These are phyloP conservation scores for Nothophoma quercina DNA, from an alignment of 2,329 filamentous ascomycete species.

Conservation along the genomic window DNA sequence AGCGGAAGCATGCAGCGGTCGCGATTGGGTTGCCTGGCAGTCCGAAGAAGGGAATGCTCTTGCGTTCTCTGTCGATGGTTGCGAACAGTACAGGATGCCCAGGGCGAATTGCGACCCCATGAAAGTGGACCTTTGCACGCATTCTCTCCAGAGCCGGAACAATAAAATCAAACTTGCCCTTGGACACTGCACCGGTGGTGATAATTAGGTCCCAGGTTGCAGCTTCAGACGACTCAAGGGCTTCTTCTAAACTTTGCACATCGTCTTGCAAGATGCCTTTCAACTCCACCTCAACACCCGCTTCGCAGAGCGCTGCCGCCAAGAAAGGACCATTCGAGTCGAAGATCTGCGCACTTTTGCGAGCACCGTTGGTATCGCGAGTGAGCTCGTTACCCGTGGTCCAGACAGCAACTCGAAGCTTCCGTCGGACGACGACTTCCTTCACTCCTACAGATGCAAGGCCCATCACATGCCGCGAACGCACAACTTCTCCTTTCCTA, in stretches of 20 bases:
- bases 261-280: slow-evolving; percentile 11
- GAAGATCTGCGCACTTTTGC: slow-evolving; percentile 1
- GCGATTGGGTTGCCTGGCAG: slow-evolving; percentile 18
- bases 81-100: slow-evolving; percentile 16
- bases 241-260: not conserved
- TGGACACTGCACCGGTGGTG: slow-evolving; percentile 13
- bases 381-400: slow-evolving; percentile 13
- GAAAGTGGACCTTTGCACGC: slow-evolving; percentile 13
- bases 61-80: not conserved
- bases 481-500: slow-evolving; percentile 9
- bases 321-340: slow-evolving; percentile 15
- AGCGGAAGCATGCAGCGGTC: slow-evolving; percentile 18
- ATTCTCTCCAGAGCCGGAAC: slow-evolving; percentile 1
- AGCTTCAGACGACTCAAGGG: not conserved
- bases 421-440: slow-evolving; percentile 1
- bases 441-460: slow-evolving; percentile 13
- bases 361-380: not conserved
- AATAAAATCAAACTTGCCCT: slow-evolving; percentile 9
- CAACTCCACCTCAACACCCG: slow-evolving; percentile 9
- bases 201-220: slow-evolving; percentile 5
- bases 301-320: slow-evolving; percentile 12
- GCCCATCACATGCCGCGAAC: slow-evolving; percentile 14
- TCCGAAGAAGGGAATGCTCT: slow-evolving; percentile 4
- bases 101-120: slow-evolving; percentile 15
- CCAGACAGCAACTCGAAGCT: slow-evolving; percentile 11